These are phyloP conservation scores for Protomyces inundatus DNA, from an alignment of 1,139 yeast genomes.

Conservation along the genomic window DNA sequence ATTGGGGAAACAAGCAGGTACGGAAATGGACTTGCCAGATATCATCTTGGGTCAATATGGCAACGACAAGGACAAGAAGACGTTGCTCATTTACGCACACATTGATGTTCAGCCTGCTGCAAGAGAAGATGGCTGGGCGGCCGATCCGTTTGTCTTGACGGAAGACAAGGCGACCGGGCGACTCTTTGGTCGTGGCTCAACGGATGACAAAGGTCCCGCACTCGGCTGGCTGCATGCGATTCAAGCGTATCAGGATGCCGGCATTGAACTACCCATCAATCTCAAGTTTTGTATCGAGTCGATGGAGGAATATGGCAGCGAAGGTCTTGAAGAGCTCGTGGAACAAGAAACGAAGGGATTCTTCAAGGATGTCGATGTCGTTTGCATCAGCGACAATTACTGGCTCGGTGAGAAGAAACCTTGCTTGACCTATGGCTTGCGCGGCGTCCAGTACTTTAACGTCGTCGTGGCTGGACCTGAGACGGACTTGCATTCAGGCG, in stretches of 20 bases:
- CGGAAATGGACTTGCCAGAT: constrained; percentile 77
- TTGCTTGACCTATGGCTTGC: constrained; percentile 90
- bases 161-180: constrained; percentile 48
- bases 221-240: constrained; percentile 92
- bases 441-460: constrained; percentile 94
- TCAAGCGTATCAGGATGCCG: constrained; percentile 81
- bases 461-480: constrained; percentile 73
- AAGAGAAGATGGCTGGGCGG: constrained; percentile 87
- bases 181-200: constrained; percentile 85
- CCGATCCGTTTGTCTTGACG: constrained; percentile 78
- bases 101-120: constrained; percentile 97
- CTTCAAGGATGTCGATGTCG: constrained; percentile 86
- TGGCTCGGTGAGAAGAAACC: constrained; percentile 98
- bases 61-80: constrained; percentile 69
- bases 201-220: constrained; percentile 98
- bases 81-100: constrained; percentile 88
- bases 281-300: constrained; percentile 92
- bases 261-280: constrained; percentile 88
- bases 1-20: constrained; percentile 78
- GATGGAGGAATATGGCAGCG: constrained; percentile 97
- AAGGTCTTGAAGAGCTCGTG: constrained; percentile 81
- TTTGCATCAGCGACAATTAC: constrained; percentile 92
- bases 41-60: constrained; percentile 86
- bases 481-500: constrained; percentile 95
- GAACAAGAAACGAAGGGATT: constrained; percentile 69